phyloP scores from a whole-genome alignment of 2,329 filamentous ascomycete genomes.

The Trichoderma citrinoviride region DNA sequence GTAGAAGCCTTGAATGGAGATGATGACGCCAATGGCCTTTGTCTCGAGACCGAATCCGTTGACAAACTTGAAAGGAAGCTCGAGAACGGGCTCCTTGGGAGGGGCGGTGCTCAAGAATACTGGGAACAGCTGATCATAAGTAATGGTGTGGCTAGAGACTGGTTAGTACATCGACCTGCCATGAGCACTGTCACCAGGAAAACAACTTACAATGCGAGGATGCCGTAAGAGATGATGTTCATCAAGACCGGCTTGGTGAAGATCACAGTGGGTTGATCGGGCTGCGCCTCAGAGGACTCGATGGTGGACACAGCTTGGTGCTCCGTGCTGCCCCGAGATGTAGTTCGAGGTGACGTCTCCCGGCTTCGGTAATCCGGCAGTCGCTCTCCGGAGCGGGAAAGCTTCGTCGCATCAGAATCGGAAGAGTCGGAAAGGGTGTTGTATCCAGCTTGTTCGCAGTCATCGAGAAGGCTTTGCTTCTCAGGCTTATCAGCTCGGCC shows the following conservation, averaged over 20 bases:
- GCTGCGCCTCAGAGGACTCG: not conserved
- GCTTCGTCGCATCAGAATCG: not conserved
- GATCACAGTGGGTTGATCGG: conserved; percentile 45
- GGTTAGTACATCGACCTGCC: conserved; percentile 22
- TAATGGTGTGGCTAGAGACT: conserved; percentile 82
- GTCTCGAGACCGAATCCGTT: conserved; percentile 83
- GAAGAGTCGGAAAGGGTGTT: conserved; percentile 36
- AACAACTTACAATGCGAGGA: conserved; percentile 80
- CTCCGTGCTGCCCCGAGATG: conserved; percentile 32
- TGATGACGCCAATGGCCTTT: conserved; percentile 80
- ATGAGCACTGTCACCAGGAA: not conserved
- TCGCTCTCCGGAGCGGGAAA: conserved; percentile 38
- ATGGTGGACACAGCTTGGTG: conserved; percentile 10
- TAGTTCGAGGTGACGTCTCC: conserved; percentile 52
- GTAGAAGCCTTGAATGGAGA: conserved; percentile 84
- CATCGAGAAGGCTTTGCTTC: conserved; percentile 61
- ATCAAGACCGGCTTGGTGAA: conserved; percentile 84
- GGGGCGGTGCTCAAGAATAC: conserved; percentile 77
- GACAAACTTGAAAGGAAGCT: conserved; percentile 82
- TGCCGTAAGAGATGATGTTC: conserved; percentile 86
- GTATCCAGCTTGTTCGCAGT: conserved; percentile 64
- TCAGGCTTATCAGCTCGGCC: conserved; percentile 46
- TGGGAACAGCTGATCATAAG: conserved; percentile 89
- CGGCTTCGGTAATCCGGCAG: conserved; percentile 65
- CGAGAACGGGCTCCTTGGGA: conserved; percentile 49